Evolutionary conservation across 768 basidiomycete genomes (phyloP).

Genomic region (Suillus variegatus): DNA sequence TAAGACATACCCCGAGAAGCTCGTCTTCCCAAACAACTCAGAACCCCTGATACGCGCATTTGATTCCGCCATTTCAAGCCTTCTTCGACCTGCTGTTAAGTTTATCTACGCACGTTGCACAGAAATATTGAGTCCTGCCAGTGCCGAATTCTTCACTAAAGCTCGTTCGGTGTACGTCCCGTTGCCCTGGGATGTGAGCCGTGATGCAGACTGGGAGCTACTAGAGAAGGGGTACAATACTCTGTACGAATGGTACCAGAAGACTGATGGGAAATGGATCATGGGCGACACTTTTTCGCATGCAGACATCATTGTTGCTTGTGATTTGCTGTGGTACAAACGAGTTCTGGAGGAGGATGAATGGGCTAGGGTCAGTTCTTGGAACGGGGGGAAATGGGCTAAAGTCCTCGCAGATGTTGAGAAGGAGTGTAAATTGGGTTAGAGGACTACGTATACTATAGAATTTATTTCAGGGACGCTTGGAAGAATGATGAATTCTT

Average conservation of each 20-base stretch:
- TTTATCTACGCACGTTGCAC: slow-evolving; percentile 23
- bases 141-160: slow-evolving; percentile 38
- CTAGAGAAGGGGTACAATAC: slow-evolving; percentile 17
- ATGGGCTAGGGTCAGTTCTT: slow-evolving; percentile 24
- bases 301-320: slow-evolving; percentile 11
- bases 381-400: slow-evolving; percentile 30
- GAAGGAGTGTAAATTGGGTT: slow-evolving; percentile 24
- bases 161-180: slow-evolving; percentile 37
- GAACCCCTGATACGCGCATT: slow-evolving; percentile 26
- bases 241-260: slow-evolving; percentile 23
- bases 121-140: slow-evolving; percentile 34
- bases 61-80: neutral
- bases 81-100: slow-evolving; percentile 11
- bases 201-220: slow-evolving; percentile 28
- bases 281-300: slow-evolving; percentile 12
- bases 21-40: slow-evolving; percentile 26
- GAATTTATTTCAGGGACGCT: neutral
- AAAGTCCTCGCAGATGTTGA: slow-evolving; percentile 24
- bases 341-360: slow-evolving; percentile 24
- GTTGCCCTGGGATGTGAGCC: slow-evolving; percentile 37
- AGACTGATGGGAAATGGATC: slow-evolving; percentile 20
- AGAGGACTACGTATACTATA: neutral
- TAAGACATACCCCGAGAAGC: slow-evolving; percentile 33
- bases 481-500: neutral
- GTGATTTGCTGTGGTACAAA: slow-evolving; percentile 18